A percentile compares a stretch with the other conserved stretches of the same genome.
Evolutionary conservation across 2,329 filamentous ascomycete species (phyloP).

Genomic region (Aspergillus carbonarius): DNA sequence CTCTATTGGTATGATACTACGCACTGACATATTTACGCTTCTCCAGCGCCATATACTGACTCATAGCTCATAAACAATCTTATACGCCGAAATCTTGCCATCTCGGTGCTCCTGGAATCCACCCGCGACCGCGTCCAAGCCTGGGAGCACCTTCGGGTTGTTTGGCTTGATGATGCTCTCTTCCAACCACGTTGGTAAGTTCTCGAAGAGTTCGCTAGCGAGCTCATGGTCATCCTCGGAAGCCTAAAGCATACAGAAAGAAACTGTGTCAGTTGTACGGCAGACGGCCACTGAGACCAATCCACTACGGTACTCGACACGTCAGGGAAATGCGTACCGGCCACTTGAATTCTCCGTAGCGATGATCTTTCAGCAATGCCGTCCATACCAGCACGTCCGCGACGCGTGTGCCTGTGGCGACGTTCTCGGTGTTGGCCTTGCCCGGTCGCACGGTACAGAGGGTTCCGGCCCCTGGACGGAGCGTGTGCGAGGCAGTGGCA

Average conservation of each 20-base stretch:
- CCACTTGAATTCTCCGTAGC: slow-evolving; percentile 38
- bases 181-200: slow-evolving; percentile 36
- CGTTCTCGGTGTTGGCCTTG: slow-evolving; percentile 40
- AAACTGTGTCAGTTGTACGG: not conserved
- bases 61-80: slow-evolving; percentile 38
- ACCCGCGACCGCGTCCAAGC: slow-evolving; percentile 33
- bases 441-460: slow-evolving; percentile 47
- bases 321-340: slow-evolving; percentile 30
- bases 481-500: slow-evolving; percentile 29
- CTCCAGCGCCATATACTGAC: too few species aligned
- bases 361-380: slow-evolving; percentile 42
- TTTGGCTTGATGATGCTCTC: slow-evolving; percentile 39
- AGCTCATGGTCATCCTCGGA: slow-evolving; percentile 40
- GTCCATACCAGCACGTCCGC: slow-evolving; percentile 48
- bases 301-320: not conserved
- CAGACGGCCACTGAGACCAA: too few species aligned
- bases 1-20: too few species aligned
- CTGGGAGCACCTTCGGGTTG: slow-evolving; percentile 27
- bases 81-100: slow-evolving; percentile 41
- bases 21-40: too few species aligned
- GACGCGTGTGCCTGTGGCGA: slow-evolving; percentile 34
- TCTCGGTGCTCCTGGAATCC: slow-evolving; percentile 43
- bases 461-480: slow-evolving; percentile 23
- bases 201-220: slow-evolving; percentile 38
- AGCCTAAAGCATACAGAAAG: slow-evolving; percentile 21